Evolutionary conservation across 768 basidiomycete species (phyloP).

Genomic region (Tylopilus cervinicoccineus): DNA sequence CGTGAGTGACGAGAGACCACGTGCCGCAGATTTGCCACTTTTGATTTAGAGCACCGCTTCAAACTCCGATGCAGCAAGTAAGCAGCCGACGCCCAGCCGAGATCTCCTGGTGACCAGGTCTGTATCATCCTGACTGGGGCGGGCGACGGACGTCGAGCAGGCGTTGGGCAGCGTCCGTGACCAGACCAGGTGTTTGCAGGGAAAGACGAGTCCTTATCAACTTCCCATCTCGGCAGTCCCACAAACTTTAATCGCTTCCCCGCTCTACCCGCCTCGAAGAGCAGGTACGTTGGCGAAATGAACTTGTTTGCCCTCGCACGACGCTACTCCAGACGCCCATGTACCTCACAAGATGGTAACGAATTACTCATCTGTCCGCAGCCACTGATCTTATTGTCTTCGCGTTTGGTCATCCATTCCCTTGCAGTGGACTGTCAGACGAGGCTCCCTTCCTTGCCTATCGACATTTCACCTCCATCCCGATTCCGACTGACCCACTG

Average conservation of each 20-base stretch:
- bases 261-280: slow-evolving; percentile 22
- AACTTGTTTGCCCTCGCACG: slow-evolving; percentile 14
- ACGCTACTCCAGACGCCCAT: slow-evolving; percentile 17
- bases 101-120: no score
- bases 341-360: slow-evolving; percentile 22
- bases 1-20: slow-evolving; percentile 21
- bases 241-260: slow-evolving; percentile 22
- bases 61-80: slow-evolving; percentile 11
- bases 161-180: background rate
- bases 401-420: slow-evolving; percentile 1
- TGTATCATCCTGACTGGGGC: no score
- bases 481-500: background rate
- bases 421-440: background rate
- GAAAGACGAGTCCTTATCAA: slow-evolving; percentile 13
- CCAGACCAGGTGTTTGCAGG: background rate
- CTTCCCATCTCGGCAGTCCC: slow-evolving; percentile 21
- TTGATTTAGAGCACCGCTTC: slow-evolving; percentile 11
- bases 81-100: slow-evolving; percentile 13
- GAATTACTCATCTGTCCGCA: slow-evolving; percentile 22
- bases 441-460: background rate
- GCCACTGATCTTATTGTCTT: slow-evolving; percentile 8
- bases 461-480: background rate
- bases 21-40: slow-evolving; percentile 10
- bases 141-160: background rate
- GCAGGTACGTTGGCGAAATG: slow-evolving; percentile 23